These are phyloP conservation scores for Citrullus amarus DNA, from an alignment of 306 rosid species.

Conservation along the genomic window DNA sequence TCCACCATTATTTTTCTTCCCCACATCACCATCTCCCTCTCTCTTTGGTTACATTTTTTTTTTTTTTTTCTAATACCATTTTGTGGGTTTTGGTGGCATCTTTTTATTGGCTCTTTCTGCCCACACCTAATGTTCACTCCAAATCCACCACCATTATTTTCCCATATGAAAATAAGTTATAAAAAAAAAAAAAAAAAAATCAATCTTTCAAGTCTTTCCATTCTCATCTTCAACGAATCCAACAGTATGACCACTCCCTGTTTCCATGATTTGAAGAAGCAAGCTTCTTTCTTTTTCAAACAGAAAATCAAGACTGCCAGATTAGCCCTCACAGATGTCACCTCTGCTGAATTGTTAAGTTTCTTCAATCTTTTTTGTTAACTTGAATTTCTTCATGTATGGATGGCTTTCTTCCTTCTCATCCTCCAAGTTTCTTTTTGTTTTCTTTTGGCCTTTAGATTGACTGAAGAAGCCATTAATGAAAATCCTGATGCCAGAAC, in stretches of 20 bases:
- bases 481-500: constrained; percentile 66
- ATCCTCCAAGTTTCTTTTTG: background rate
- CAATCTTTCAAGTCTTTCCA: no score
- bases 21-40: background rate
- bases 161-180: no score
- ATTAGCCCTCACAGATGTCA: constrained; percentile 90
- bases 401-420: background rate
- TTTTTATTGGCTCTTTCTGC: background rate
- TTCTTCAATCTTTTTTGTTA: background rate
- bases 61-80: no score
- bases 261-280: constrained; percentile 68
- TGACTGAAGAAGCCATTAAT: constrained; percentile 75
- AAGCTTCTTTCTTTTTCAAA: constrained; percentile 87
- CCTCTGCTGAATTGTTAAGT: constrained; percentile 68
- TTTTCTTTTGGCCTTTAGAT: constrained; percentile 19
- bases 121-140: background rate
- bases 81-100: background rate
- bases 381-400: background rate
- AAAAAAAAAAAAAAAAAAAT: no score
- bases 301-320: constrained; percentile 89
- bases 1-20: no score
- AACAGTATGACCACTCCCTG: constrained; percentile 33
- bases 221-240: constrained; percentile 23
- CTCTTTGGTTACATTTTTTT: background rate
- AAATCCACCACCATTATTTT: background rate